Evolutionary conservation across 2,329 filamentous ascomycete genomes (phyloP).

Genomic region (Emmonsia crescens): DNA sequence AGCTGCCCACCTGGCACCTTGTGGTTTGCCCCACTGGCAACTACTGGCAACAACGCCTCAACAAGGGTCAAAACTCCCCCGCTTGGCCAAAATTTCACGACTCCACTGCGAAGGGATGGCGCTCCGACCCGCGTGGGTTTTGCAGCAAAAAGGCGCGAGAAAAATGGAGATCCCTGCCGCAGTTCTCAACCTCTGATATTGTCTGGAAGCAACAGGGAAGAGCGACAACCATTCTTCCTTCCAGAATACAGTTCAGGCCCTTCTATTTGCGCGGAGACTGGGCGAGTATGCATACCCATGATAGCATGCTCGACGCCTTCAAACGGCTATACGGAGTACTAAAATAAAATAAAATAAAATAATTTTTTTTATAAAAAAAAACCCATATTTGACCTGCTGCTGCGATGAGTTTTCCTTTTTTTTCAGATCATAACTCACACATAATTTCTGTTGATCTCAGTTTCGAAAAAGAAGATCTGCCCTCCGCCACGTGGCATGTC

Average conservation of each 20-base stretch:
- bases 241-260: neutral
- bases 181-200: neutral
- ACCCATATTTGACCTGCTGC: neutral
- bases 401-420: neutral
- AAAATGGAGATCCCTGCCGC: neutral
- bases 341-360: no score
- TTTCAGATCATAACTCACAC: no score
- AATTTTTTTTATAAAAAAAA: no score
- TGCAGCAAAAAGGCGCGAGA: neutral
- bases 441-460: neutral
- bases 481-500: neutral
- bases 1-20: no score
- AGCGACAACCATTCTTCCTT: neutral
- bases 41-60: no score
- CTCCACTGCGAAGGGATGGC: neutral
- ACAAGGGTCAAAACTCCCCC: neutral
- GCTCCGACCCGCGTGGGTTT: neutral
- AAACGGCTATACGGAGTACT: neutral
- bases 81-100: neutral
- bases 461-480: neutral
- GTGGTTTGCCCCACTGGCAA: no score
- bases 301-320: neutral
- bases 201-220: neutral
- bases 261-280: neutral
- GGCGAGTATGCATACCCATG: neutral